Conservation (phyloP, 176 grass and related monocot species). For the Pontederia paniculata region DNA sequence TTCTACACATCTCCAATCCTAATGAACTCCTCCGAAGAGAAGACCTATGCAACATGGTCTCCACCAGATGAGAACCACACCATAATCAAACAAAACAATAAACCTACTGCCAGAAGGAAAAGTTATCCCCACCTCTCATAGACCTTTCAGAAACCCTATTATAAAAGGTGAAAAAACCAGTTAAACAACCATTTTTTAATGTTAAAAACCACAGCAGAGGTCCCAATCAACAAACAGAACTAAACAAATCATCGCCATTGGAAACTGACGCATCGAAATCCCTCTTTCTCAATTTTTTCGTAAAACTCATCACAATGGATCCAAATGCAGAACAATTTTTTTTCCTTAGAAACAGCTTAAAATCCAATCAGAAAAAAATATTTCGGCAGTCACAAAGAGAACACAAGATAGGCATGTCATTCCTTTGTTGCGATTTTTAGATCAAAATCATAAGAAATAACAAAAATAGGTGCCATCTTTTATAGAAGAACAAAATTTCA, state of each 20-base stretch:
- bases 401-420: no score
- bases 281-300: no score
- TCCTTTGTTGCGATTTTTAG: no score
- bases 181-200: neutral
- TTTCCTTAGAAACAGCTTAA: no score
- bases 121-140: neutral
- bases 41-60: neutral
- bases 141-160: conserved; percentile 4
- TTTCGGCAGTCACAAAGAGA: no score
- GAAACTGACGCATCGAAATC: no score
- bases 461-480: no score
- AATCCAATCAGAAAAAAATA: no score
- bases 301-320: no score
- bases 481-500: no score
- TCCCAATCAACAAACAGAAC: neutral
- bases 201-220: neutral
- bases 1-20: neutral
- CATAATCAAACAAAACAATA: conserved; percentile 8
- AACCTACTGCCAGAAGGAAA: neutral
- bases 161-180: neutral
- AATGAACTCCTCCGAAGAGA: neutral
- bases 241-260: neutral
- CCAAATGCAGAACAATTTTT: no score
- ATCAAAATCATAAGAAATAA: no score
- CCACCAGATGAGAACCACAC: neutral